phyloP scores from a whole-genome alignment of 1,284 basidiomycete genomes.

The Leccinum huronense region DNA sequence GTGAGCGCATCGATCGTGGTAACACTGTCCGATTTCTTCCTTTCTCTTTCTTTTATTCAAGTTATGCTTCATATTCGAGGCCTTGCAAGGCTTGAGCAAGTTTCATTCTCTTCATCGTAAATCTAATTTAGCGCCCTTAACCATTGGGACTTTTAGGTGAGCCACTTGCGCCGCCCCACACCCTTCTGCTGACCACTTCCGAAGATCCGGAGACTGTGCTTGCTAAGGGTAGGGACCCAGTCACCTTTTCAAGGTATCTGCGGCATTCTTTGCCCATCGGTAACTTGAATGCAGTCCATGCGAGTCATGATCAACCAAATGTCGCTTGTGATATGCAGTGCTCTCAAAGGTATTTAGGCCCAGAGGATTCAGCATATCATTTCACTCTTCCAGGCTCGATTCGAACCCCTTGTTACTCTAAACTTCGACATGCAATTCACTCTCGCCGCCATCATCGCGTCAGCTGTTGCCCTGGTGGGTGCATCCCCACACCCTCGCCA shows the following conservation, averaged over 20 bases:
- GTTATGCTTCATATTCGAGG: not conserved
- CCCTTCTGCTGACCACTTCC: not conserved
- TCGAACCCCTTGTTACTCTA: not conserved
- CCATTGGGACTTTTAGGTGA: not conserved
- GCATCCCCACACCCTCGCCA: conserved; percentile 25
- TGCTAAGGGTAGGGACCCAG: not conserved
- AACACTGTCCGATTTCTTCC: not conserved
- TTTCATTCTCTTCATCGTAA: not conserved
- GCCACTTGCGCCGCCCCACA: not conserved
- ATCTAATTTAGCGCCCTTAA: not conserved
- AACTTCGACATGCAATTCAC: conserved; percentile 6
- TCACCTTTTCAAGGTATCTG: not conserved
- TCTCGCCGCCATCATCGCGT: conserved; percentile 18
- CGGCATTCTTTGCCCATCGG: conserved; percentile 14
- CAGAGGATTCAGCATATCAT: not conserved
- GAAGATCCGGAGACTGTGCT: not conserved
- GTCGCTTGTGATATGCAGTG: conserved; percentile 6
- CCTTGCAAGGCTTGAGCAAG: too few species aligned
- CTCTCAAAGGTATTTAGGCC: conserved; percentile 15
- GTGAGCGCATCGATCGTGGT: not conserved
- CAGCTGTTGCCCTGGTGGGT: conserved; percentile 17
- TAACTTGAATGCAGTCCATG: conserved; percentile 6
- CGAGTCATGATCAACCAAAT: not conserved
- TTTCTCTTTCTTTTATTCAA: not conserved
- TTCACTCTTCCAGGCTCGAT: not conserved